Conservation (phyloP, 108 stramenopile genomes). For the Epithemia pelagica region DNA sequence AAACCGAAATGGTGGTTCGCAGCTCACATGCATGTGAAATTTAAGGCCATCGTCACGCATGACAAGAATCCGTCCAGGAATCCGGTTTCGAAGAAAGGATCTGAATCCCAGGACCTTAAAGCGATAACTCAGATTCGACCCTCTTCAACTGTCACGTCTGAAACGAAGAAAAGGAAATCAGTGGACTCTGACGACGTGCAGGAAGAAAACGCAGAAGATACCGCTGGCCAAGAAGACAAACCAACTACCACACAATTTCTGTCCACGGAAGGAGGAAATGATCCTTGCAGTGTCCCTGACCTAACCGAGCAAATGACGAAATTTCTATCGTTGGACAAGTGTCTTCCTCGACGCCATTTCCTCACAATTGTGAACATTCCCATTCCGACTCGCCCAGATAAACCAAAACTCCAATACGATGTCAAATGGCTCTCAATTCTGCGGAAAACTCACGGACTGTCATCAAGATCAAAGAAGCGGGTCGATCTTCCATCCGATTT, state of each 20-base stretch:
- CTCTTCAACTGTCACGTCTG: conserved; percentile 7
- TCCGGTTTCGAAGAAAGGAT: background rate
- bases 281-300: conserved; percentile 7
- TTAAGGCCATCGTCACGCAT: conserved; percentile 83
- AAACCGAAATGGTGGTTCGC: conserved; percentile 94
- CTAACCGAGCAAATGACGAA: conserved; percentile 81
- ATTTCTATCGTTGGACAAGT: conserved; percentile 97
- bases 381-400: conserved; percentile 12
- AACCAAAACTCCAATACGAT: conserved; percentile 67
- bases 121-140: conserved; percentile 10
- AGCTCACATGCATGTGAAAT: conserved; percentile 97
- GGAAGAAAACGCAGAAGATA: background rate
- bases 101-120: conserved; percentile 1
- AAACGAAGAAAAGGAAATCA: background rate
- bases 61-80: conserved; percentile 5
- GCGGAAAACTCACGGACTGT: conserved; percentile 62
- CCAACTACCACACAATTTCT: conserved; percentile 2
- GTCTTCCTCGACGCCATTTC: conserved; percentile 88
- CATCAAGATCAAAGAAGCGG: conserved; percentile 18
- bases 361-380: conserved; percentile 75
- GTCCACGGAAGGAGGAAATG: background rate
- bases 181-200: conserved; percentile 4
- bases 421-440: conserved; percentile 78
- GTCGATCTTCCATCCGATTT: conserved; percentile 25
- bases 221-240: background rate